Evolutionary conservation across 2,329 filamentous ascomycete species (phyloP).

Genomic region (Exserohilum turcica): DNA sequence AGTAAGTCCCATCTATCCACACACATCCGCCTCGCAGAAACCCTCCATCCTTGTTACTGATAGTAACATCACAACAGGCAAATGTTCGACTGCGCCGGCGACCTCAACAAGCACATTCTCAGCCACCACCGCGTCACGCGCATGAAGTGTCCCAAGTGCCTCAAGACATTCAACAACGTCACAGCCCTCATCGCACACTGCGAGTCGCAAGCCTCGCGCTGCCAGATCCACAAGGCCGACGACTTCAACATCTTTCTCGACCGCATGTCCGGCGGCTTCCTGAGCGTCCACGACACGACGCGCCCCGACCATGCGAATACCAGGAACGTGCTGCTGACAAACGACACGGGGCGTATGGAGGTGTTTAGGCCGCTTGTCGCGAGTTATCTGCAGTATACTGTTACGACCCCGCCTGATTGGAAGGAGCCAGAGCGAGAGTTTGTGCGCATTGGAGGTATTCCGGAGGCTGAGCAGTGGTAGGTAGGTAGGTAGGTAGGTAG

Average conservation of each 20-base stretch:
- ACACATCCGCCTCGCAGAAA: neutral
- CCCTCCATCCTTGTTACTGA: conserved; percentile 5
- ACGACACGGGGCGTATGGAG: conserved; percentile 32
- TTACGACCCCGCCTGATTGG: conserved; percentile 40
- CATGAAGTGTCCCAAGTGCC: conserved; percentile 49
- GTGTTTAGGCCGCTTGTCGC: conserved; percentile 32
- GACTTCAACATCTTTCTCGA: conserved; percentile 46
- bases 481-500: neutral
- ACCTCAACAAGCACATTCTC: conserved; percentile 48
- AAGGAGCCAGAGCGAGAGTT: conserved; percentile 26
- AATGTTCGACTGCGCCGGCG: conserved; percentile 28
- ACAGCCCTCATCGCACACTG: conserved; percentile 49
- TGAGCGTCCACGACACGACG: conserved; percentile 37
- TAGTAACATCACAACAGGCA: conserved; percentile 31
- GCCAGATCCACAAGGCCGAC: conserved; percentile 44
- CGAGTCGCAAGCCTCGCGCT: conserved; percentile 42
- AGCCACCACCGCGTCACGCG: conserved; percentile 42
- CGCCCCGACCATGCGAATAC: conserved; percentile 42
- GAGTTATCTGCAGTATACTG: conserved; percentile 39
- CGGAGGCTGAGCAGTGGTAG: conserved; percentile 6
- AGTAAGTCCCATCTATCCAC: conserved; percentile 43
- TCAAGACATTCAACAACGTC: conserved; percentile 48
- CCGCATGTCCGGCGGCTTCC: conserved; percentile 51
- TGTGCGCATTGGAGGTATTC: conserved; percentile 22
- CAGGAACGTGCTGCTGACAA: conserved; percentile 20